These are phyloP conservation scores for Ogataea saltuana DNA, from an alignment of 805 yeast genomes.

Conservation along the genomic window DNA sequence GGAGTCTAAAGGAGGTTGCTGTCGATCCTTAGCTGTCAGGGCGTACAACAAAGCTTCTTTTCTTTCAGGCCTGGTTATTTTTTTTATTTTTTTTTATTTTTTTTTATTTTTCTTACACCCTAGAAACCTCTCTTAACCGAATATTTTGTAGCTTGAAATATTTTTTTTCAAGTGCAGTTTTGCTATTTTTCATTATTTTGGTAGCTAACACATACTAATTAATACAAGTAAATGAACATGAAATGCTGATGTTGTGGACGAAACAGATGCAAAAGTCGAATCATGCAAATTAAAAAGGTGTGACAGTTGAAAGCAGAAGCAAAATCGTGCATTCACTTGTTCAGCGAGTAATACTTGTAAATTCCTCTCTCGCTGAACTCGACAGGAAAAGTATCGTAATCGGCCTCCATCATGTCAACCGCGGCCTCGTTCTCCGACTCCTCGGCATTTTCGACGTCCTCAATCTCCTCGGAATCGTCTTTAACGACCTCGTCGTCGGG, in stretches of 20 bases:
- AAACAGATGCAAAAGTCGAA: conserved; percentile 1
- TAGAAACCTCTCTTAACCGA: background rate
- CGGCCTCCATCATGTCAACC: conserved; percentile 32
- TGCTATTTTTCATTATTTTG: too few species aligned
- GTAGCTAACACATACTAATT: too few species aligned
- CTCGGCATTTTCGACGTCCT: background rate
- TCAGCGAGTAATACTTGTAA: conserved; percentile 57
- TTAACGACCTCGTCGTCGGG: background rate
- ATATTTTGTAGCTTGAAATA: background rate
- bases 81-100: background rate
- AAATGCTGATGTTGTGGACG: too few species aligned
- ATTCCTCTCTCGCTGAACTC: conserved; percentile 53
- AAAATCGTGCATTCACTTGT: conserved; percentile 35
- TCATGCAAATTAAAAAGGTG: too few species aligned
- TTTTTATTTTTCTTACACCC: conserved; percentile 1
- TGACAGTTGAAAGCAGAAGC: background rate
- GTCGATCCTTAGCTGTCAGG: background rate
- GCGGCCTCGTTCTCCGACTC: conserved; percentile 37
- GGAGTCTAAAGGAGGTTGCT: background rate
- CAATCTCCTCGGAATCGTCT: background rate
- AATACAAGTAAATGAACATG: too few species aligned
- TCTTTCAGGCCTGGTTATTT: too few species aligned
- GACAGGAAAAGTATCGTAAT: conserved; percentile 51
- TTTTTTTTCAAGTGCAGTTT: too few species aligned
- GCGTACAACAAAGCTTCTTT: background rate